Evolutionary conservation across 495 filamentous ascomycete genomes (phyloP).

Genomic region (Hypoxylon lienhwacheense): DNA sequence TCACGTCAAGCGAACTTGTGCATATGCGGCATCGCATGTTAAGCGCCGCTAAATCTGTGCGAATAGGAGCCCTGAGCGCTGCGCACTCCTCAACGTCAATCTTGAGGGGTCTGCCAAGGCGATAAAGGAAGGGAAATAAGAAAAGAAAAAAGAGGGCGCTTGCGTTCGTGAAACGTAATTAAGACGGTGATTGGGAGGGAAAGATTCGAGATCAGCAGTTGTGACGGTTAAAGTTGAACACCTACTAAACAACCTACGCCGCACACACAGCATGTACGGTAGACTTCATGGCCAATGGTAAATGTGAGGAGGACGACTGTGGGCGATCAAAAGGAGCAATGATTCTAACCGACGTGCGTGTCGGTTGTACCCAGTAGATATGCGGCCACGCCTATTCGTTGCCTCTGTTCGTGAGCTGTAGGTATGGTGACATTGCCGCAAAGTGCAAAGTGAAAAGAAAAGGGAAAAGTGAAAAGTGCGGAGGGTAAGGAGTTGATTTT

Average conservation of each 20-base stretch:
- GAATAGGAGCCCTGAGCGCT: conserved; percentile 11
- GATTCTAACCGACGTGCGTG: conserved; percentile 31
- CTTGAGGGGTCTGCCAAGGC: conserved; percentile 23
- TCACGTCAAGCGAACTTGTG: conserved; percentile 19
- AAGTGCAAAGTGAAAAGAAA: too few species aligned
- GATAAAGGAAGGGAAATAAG: conserved; percentile 11
- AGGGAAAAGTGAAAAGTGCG: too few species aligned
- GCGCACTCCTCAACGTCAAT: conserved; percentile 10
- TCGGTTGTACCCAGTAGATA: conserved; percentile 22
- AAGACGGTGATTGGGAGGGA: conserved; percentile 25
- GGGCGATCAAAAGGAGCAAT: conserved; percentile 21
- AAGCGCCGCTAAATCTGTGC: conserved; percentile 32
- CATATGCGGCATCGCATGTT: conserved; percentile 33
- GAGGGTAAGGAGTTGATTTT: too few species aligned
- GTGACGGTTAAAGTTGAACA: conserved; percentile 18
- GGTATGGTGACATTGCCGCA: conserved; percentile 33
- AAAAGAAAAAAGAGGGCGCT: too few species aligned
- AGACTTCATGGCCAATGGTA: conserved; percentile 28
- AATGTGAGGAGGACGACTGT: conserved; percentile 15
- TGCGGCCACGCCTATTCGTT: conserved; percentile 33
- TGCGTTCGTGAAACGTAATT: conserved; percentile 30
- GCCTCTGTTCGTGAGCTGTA: conserved; percentile 24
- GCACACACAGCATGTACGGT: conserved; percentile 21
- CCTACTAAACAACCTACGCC: conserved; percentile 11
- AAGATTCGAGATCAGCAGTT: conserved; percentile 17